Evolutionary conservation across 805 yeast species (phyloP), one percentile per base, ranked within the genome.

Genomic region (Candida krabiensis): DNA sequence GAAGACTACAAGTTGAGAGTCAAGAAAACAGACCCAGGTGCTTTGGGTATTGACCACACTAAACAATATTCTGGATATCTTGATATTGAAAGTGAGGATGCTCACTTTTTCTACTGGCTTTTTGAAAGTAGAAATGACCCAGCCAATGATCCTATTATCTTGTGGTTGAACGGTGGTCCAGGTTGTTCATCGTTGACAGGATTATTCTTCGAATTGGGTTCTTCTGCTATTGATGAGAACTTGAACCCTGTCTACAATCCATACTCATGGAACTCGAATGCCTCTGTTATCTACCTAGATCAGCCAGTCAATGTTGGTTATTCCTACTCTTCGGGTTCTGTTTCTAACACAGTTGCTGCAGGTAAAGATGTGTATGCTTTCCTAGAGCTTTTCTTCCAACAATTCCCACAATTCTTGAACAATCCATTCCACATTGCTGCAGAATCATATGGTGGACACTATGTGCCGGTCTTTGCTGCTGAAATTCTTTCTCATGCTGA

Each of bases 91-190:
- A 83, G 79, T 44, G 80, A 72, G 43, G 85, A 81, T 49, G 90
- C 89, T 66, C 95, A 86, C 63, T 82, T 90, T 61, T 91, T 90
- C 63, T 91, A 81, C 70, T 89, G 95, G 96, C 82, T 83, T 55
- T 91, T 91, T 52, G 97, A 90, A 64, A 83, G 95, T 36, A 79
- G 96, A 67, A 82, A 82, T 55, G 88, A 87, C 60, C 97, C 97
- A 4, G 65, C 62, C 37, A 86, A 70, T 37, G 97, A 91, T 63
- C 97, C 97, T 2, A 73, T 89, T 16, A 74, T 91, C 38, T 64
- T 83, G 47, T 85, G 91, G 98, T 70, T 90, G 52, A 90, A 90
- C 58, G 97, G 97, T 48, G 96, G 97, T 4, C 97, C 97, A 25
- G 97, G 97, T 9, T 90, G 97, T 60, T 86, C 96, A 0, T 86